A percentile compares a stretch with the other conserved stretches of the same genome.
Conservation (phyloP, 805 yeast species). For the Lachancea kluyveri region DNA sequence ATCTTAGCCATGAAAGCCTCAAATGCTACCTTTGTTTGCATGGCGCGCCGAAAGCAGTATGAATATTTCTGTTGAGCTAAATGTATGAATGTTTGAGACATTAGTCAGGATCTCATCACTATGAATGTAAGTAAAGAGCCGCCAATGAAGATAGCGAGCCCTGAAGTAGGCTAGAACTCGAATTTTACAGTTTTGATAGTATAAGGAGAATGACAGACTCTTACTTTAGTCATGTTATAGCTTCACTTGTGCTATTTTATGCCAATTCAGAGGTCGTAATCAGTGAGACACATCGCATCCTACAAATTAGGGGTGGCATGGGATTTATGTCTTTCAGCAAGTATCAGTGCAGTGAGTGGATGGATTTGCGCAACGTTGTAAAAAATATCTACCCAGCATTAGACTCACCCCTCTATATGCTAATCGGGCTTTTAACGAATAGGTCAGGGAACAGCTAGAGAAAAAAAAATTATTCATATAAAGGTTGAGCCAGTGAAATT, state of each 20-base stretch:
- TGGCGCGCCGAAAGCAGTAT: no score
- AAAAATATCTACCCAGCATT: not conserved
- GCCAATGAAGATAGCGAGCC: no score
- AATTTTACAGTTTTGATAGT: constrained; percentile 1
- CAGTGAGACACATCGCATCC: constrained; percentile 3
- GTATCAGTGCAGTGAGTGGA: constrained; percentile 2
- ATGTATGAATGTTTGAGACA: no score
- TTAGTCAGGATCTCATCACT: no score
- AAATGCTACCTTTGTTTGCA: no score
- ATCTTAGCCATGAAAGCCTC: no score
- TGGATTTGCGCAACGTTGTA: constrained; percentile 1
- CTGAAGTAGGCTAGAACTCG: constrained; percentile 4
- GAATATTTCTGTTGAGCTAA: no score
- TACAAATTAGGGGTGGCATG: constrained; percentile 2
- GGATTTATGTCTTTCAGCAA: constrained; percentile 3
- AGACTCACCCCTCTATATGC: not conserved
- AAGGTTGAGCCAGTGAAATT: no score
- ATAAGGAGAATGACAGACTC: not conserved
- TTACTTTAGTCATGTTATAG: constrained; percentile 4
- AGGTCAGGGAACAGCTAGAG: not conserved
- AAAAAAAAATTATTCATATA: constrained; percentile 1
- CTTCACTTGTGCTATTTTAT: constrained; percentile 5
- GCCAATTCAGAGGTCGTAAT: constrained; percentile 1
- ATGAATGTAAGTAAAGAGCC: no score
- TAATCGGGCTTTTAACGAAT: constrained; percentile 2